phyloP scores from a whole-genome alignment of 306 rosid species.

The Prunus mume region DNA sequence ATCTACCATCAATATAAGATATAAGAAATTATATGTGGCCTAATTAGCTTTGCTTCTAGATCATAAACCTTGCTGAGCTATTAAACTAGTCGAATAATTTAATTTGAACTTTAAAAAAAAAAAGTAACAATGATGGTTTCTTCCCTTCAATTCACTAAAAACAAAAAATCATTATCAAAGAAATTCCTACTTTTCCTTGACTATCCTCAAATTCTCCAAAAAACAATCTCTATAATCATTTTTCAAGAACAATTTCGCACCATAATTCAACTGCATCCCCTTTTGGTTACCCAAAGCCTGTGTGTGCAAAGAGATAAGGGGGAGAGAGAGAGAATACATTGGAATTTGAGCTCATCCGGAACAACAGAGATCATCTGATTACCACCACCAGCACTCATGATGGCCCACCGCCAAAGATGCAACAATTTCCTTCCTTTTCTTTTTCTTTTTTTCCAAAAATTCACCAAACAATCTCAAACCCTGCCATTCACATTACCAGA shows the following conservation, averaged over 20 bases:
- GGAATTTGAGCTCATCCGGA: constrained; percentile 85
- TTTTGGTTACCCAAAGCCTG: background rate
- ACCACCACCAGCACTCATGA: constrained; percentile 54
- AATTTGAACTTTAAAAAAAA: background rate
- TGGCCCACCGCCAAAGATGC: constrained; percentile 10
- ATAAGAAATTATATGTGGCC: background rate
- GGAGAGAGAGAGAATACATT: constrained; percentile 35
- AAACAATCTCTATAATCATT: background rate
- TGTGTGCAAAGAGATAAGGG: background rate
- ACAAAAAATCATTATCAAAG: background rate
- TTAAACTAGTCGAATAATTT: background rate
- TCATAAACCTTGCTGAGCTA: background rate
- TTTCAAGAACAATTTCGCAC: background rate
- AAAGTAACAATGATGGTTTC: background rate
- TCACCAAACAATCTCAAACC: constrained; percentile 20
- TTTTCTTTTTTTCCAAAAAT: constrained; percentile 2
- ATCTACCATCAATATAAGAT: background rate
- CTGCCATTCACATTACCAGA: constrained; percentile 9
- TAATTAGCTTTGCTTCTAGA: background rate
- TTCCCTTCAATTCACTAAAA: background rate
- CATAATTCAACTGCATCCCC: background rate
- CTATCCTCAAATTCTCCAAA: background rate
- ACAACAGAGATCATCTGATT: constrained; percentile 52
- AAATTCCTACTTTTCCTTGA: background rate
- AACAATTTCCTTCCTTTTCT: background rate